Base-by-base conservation (phyloP, 2,329 filamentous ascomycete species). In the Nemania sp. region DNA sequence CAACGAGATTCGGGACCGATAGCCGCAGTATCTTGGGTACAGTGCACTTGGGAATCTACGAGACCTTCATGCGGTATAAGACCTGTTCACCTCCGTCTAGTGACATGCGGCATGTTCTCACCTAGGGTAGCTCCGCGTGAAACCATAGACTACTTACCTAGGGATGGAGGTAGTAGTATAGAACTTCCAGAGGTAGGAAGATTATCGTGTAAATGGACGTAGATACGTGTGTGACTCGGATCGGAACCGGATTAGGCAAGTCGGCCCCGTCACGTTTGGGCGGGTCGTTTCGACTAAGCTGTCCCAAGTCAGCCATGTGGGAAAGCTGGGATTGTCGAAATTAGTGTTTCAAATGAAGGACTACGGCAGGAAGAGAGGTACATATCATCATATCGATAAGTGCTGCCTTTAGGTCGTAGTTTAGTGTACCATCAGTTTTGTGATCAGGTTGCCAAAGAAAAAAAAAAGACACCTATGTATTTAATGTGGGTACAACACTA, bases 241-340 rank as follows among this genome's bases (percentile, higher is more conserved):
- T 67, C 64, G 71, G 65, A 72, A 61, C 74, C 72, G 64, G 69
- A 76, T 75, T 73, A 74, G 75, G 75, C 72, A 77, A 77, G 71
- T 76, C 70, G 73, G 64, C 68, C 68, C 73, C 63, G 66, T 75
- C 69, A 70, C 69, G 70, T 71, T 67, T 70, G 71, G 74, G 73
- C 71, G 74, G 75, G 75, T 76, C 73, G 73, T 75, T 72, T 74
- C 72, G 73, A 74, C 72, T 74, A 73, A 67, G 64, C 66, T 54
- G 27, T 51, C 53, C 52, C 62, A 66, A 61, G 62, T 60, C 61
- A 66, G 67, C 69, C 69, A 72, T 72, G 69, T 71, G 70, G 66
- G 59, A 73, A 73, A 71, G 69, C 72, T 67, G 54, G 72, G 75
- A 73, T 73, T 68, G 69, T 73, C 72, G 69, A 75, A 74, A 77